phyloP scores from a whole-genome alignment of 108 stramenopile genomes.

The Pseudonitzschia multiseries region DNA sequence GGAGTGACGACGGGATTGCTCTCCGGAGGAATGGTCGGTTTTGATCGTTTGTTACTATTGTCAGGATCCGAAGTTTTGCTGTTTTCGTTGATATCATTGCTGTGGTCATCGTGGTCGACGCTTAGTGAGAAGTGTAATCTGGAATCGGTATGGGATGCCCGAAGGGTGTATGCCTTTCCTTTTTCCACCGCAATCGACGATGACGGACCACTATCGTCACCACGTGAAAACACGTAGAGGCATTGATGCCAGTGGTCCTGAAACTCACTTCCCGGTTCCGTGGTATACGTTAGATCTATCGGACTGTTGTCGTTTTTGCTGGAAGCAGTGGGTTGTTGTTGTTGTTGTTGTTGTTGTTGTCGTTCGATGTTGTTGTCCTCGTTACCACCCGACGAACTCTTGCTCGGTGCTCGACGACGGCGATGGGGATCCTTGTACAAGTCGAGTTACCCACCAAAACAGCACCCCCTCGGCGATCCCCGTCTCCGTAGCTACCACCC shows the following conservation, averaged over 20 bases:
- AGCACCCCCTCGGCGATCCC: constrained; percentile 67
- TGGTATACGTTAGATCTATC: constrained; percentile 28
- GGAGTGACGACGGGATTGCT: constrained; percentile 35
- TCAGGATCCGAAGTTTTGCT: background rate
- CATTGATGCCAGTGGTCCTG: constrained; percentile 91
- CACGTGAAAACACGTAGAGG: constrained; percentile 55
- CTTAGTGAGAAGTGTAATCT: constrained; percentile 44
- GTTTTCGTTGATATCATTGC: background rate
- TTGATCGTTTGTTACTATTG: constrained; percentile 1
- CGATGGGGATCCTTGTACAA: constrained; percentile 25
- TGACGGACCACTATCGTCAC: constrained; percentile 16
- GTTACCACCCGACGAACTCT: no score
- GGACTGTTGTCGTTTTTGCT: background rate
- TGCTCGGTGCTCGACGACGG: background rate
- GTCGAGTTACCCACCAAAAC: constrained; percentile 87
- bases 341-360: background rate
- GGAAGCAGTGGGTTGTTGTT: background rate
- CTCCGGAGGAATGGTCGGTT: constrained; percentile 6
- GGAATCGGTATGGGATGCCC: constrained; percentile 53
- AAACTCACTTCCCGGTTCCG: constrained; percentile 41
- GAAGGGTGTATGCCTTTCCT: constrained; percentile 38
- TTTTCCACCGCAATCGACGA: constrained; percentile 18
- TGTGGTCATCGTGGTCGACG: background rate
- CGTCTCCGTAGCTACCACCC: constrained; percentile 29
- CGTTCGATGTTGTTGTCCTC: no score